Conservation (phyloP, 1,284 basidiomycete genomes). For the Naganishia sp. region DNA sequence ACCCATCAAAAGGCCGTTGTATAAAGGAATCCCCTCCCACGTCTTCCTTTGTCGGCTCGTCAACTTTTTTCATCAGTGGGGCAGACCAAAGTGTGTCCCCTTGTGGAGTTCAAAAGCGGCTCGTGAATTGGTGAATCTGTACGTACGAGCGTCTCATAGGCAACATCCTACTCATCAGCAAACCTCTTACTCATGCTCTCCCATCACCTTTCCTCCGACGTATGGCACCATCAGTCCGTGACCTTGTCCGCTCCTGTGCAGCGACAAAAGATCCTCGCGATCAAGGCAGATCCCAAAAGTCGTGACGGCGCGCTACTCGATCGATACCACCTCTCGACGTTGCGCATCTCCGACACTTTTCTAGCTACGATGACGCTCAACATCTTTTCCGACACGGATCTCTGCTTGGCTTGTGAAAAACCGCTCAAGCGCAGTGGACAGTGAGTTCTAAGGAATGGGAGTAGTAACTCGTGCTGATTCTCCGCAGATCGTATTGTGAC, state of each 20-base stretch:
- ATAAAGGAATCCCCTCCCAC: slow-evolving; percentile 3
- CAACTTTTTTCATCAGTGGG: background rate
- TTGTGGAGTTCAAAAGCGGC: background rate
- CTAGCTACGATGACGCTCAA: slow-evolving; percentile 31
- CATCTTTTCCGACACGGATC: slow-evolving; percentile 32
- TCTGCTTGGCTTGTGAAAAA: slow-evolving; percentile 34
- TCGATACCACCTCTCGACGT: slow-evolving; percentile 12
- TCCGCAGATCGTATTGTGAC: slow-evolving; percentile 31
- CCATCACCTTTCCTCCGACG: background rate
- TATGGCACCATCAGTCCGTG: background rate
- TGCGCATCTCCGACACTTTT: slow-evolving; percentile 6
- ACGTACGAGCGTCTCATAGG: background rate
- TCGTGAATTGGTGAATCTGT: background rate
- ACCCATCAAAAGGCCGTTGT: background rate
- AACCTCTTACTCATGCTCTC: slow-evolving; percentile 1
- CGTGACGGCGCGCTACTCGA: slow-evolving; percentile 6
- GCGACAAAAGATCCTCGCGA: slow-evolving; percentile 8
- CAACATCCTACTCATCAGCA: background rate
- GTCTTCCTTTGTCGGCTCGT: slow-evolving; percentile 15
- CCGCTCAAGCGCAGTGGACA: slow-evolving; percentile 30
- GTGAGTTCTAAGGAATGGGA: slow-evolving; percentile 14
- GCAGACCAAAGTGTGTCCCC: background rate
- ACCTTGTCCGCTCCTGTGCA: background rate
- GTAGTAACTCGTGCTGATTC: background rate
- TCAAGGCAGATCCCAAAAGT: slow-evolving; percentile 5